These are phyloP conservation scores for Paramecium bursaria DNA, from an alignment of 73 alveolate genomes.

Conservation along the genomic window DNA sequence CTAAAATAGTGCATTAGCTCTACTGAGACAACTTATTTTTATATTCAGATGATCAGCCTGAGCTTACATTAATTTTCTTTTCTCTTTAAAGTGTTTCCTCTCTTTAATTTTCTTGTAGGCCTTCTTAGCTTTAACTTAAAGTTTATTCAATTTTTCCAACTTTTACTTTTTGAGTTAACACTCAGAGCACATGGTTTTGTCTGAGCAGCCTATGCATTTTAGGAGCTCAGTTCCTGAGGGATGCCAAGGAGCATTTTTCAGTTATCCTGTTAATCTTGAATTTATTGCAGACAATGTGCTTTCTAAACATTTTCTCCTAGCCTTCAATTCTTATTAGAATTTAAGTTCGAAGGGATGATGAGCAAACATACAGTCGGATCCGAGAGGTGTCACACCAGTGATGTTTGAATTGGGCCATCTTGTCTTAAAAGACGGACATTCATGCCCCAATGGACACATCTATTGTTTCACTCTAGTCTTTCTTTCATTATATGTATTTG, in stretches of 20 bases:
- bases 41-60: slow-evolving; percentile 4
- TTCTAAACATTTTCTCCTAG: background rate
- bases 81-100: slow-evolving; percentile 5
- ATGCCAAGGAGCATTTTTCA: background rate
- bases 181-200: slow-evolving; percentile 47
- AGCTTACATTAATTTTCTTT: slow-evolving; percentile 20
- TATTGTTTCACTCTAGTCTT: slow-evolving; percentile 19
- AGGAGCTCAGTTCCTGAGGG: background rate
- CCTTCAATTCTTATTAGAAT: slow-evolving; percentile 16
- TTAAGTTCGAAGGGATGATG: slow-evolving; percentile 78
- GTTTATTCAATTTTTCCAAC: background rate
- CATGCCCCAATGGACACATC: slow-evolving; percentile 55
- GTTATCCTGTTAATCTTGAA: background rate
- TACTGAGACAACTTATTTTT: slow-evolving; percentile 28
- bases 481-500: slow-evolving; percentile 22
- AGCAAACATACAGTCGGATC: slow-evolving; percentile 80
- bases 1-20: slow-evolving; percentile 41
- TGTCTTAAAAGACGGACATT: slow-evolving; percentile 54
- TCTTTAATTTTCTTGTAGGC: slow-evolving; percentile 1
- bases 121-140: slow-evolving; percentile 33
- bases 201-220: slow-evolving; percentile 45
- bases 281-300: background rate
- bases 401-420: slow-evolving; percentile 62
- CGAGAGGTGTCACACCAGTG: slow-evolving; percentile 62
- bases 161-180: slow-evolving; percentile 35